Percentiles rank a stretch among this genome's conserved stretches.
phyloP scores from a whole-genome alignment of 2,329 filamentous ascomycete genomes.

The Xylariaceae sp. region DNA sequence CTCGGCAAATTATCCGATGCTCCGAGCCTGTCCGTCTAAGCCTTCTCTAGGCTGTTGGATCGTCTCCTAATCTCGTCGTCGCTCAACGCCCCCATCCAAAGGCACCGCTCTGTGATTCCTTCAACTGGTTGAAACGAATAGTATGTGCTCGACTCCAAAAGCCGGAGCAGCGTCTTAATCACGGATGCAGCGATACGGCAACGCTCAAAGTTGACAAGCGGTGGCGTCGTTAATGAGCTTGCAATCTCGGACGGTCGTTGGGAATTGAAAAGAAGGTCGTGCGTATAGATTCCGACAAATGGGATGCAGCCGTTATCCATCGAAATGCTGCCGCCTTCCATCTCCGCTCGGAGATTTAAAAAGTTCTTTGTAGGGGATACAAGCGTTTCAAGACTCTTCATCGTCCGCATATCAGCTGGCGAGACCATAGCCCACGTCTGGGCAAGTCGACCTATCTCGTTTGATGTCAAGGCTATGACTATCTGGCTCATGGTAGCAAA shows the following conservation, averaged over 20 bases:
- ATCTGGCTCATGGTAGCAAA: slow-evolving; percentile 82
- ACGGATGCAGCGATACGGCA: slow-evolving; percentile 72
- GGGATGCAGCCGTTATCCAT: slow-evolving; percentile 72
- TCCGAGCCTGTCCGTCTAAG: background rate
- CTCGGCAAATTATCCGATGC: too few relatives aligned
- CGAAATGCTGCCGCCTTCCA: slow-evolving; percentile 60
- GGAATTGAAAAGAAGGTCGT: slow-evolving; percentile 77
- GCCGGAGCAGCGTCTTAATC: slow-evolving; percentile 72
- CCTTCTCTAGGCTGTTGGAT: slow-evolving; percentile 47
- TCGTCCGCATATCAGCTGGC: slow-evolving; percentile 57
- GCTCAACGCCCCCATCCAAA: slow-evolving; percentile 77
- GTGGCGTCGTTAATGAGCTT: slow-evolving; percentile 60
- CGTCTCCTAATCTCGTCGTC: slow-evolving; percentile 68
- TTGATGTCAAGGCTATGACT: slow-evolving; percentile 70
- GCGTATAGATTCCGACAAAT: slow-evolving; percentile 79
- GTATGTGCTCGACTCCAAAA: slow-evolving; percentile 74
- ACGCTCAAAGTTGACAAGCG: slow-evolving; percentile 78
- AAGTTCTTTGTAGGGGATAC: slow-evolving; percentile 78
- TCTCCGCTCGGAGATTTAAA: slow-evolving; percentile 70
- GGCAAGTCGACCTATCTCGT: slow-evolving; percentile 63
- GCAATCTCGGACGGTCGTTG: slow-evolving; percentile 74
- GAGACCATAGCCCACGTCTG: slow-evolving; percentile 71
- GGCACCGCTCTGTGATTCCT: slow-evolving; percentile 71
- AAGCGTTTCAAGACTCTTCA: slow-evolving; percentile 66
- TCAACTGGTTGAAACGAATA: slow-evolving; percentile 73